phyloP scores from a whole-genome alignment of 2,329 filamentous ascomycete species.

The Aspergillus udagawae region DNA sequence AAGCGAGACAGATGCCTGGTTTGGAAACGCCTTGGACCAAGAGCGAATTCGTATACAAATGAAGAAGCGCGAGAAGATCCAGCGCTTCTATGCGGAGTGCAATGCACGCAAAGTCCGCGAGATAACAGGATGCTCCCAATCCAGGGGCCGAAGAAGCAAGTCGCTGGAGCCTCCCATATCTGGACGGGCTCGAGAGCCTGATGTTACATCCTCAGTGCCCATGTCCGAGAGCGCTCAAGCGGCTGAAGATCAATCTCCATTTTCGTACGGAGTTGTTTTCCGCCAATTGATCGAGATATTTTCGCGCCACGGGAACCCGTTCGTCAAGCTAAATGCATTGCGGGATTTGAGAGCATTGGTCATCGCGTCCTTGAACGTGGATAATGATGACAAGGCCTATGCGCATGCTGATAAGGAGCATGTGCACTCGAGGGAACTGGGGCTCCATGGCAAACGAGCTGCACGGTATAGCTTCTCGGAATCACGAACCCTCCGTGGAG shows the following conservation, averaged over 20 bases:
- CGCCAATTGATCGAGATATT: constrained; percentile 77
- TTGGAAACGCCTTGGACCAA: constrained; percentile 53
- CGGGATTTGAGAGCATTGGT: constrained; percentile 81
- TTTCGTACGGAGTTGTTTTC: constrained; percentile 79
- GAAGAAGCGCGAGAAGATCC: constrained; percentile 35
- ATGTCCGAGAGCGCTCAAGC: constrained; percentile 31
- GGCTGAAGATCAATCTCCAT: constrained; percentile 43
- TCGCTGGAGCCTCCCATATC: constrained; percentile 27
- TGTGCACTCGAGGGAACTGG: constrained; percentile 3
- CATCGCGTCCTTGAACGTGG: constrained; percentile 65
- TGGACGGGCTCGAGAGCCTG: constrained; percentile 1
- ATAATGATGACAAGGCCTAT: constrained; percentile 36
- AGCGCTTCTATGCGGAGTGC: constrained; percentile 37
- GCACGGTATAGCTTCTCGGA: constrained; percentile 33
- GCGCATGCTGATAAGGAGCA: constrained; percentile 4
- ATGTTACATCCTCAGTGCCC: not conserved
- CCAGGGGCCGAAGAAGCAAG: constrained; percentile 28
- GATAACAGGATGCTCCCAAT: constrained; percentile 17
- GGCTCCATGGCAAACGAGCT: constrained; percentile 12
- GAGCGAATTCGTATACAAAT: constrained; percentile 41
- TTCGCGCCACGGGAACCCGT: constrained; percentile 82
- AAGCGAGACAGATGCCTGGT: constrained; percentile 91
- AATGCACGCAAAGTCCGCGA: constrained; percentile 28
- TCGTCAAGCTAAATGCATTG: constrained; percentile 76
- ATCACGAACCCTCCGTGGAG: constrained; percentile 7